Evolutionary conservation across 345 rosid species (phyloP).

Genomic region (Geranium brycei): DNA sequence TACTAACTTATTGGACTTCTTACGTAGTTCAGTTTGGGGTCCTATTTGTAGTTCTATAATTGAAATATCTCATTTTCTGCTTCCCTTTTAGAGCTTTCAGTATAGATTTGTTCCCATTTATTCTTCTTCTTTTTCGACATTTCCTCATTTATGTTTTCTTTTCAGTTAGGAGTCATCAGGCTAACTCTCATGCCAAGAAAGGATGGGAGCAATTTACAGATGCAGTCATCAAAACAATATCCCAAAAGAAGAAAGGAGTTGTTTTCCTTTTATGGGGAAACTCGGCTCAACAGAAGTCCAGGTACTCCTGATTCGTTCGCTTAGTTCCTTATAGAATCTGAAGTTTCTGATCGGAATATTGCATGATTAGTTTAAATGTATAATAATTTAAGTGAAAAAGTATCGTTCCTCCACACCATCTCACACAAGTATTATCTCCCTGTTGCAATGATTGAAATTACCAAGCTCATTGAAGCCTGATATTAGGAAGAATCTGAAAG

Average conservation of each 20-base stretch:
- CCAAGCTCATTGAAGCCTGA: too few relatives aligned
- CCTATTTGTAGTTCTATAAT: not conserved
- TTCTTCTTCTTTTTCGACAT: not conserved
- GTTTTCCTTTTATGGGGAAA: slow-evolving; percentile 93
- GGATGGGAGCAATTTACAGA: slow-evolving; percentile 99
- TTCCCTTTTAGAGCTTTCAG: too few relatives aligned
- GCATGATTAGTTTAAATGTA: too few relatives aligned
- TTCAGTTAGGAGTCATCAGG: slow-evolving; percentile 74
- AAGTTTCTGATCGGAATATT: not conserved
- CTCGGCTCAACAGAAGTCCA: slow-evolving; percentile 80
- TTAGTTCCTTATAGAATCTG: slow-evolving; percentile 2
- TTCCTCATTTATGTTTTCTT: not conserved
- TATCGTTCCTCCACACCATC: not conserved
- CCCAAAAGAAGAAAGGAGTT: slow-evolving; percentile 78
- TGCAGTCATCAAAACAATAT: slow-evolving; percentile 67
- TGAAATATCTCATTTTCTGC: not conserved
- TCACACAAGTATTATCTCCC: too few relatives aligned
- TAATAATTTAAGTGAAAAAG: not conserved
- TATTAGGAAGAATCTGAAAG: too few relatives aligned
- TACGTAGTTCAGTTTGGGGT: not conserved
- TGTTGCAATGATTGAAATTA: too few relatives aligned
- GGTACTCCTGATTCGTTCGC: slow-evolving; percentile 21
- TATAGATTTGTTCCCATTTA: not conserved
- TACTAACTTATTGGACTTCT: not conserved
- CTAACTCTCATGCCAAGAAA: slow-evolving; percentile 90